These are phyloP conservation scores for Aspergillus felis DNA, from an alignment of 2,329 filamentous ascomycete genomes.

Conservation along the genomic window DNA sequence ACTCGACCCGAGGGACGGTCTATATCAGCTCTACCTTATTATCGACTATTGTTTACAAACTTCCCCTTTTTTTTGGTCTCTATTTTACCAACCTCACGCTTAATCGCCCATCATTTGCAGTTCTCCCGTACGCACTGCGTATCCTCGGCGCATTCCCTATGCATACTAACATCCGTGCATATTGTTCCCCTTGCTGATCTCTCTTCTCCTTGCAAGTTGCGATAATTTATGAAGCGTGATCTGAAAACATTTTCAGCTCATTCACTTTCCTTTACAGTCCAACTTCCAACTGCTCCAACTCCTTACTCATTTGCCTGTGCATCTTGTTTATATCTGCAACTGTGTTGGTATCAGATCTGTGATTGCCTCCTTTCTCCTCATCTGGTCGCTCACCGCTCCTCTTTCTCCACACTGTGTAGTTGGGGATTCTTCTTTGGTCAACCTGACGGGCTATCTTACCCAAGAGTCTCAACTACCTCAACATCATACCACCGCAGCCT, in stretches of 20 bases:
- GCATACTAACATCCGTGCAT: not conserved
- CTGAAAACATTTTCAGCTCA: not conserved
- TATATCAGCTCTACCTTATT: not conserved
- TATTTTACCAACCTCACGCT: not conserved
- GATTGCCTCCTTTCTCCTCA: not conserved
- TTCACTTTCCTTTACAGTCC: not conserved
- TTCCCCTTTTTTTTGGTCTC: not conserved
- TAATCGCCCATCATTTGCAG: not conserved
- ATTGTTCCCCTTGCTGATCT: not conserved
- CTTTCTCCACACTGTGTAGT: not conserved
- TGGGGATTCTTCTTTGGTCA: conserved; percentile 2
- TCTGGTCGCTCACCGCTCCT: not conserved
- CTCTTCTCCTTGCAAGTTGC: not conserved
- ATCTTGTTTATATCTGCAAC: not conserved
- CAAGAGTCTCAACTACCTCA: not conserved
- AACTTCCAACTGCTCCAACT: not conserved
- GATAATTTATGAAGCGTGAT: not conserved
- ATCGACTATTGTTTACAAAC: not conserved
- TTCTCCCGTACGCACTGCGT: not conserved
- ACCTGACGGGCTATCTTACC: not conserved
- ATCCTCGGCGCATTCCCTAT: not conserved
- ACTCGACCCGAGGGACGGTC: not conserved
- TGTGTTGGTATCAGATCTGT: not conserved
- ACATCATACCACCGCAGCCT: conserved; percentile 1
- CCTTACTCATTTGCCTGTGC: not conserved